Evolutionary conservation across 345 rosid species (phyloP), one percentile per base, ranked within the genome.

Genomic region (Salix caprea): DNA sequence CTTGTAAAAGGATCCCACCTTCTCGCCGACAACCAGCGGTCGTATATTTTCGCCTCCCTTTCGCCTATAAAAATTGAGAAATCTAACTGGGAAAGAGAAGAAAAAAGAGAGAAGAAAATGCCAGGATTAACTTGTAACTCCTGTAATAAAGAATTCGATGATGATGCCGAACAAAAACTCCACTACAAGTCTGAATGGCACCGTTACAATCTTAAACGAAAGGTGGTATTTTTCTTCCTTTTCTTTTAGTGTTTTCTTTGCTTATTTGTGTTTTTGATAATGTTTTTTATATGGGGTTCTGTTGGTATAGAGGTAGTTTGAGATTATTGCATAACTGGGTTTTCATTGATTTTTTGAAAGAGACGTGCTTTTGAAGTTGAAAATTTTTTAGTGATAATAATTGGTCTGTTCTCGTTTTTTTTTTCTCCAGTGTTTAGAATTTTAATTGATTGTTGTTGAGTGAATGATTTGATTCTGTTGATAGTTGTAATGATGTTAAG

Each of bases 131-230:
- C 95, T n/a, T 96, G 99, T 86, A 96, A 92, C 91, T 83, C 97
- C 0, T 96, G 98, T 77, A 96, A 93, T 88, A 89, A 81, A 78
- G 97, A 92, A 81, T 93, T 96, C 86, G 26, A 75, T 1, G 90
- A 90, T 79, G 97, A 92, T 72, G 81, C 85, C 7, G 96, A 93
- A 36, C 97, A 90, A 73, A 93, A 86, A 79, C 86, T 89, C 75
- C 99, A 93, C 84, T 92, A 90, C 91, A 96, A 86, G 82, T 92
- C 98, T 82, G 99, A 93, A 78, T 93, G 99, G 98, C 98, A 96
- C 84, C 95, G 98, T 78, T 96, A 96, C 87, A 93, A 92, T 79
- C 94, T 93, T 87, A 96, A 96, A 78, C 98, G 98, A 88, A 93
- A 96, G 99, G 99, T 94, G 0, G 34, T 34, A 5, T 26, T 16